Evolutionary conservation across 106 monocot genomes (phyloP).

Genomic region (Dendrobium huoshanense): DNA sequence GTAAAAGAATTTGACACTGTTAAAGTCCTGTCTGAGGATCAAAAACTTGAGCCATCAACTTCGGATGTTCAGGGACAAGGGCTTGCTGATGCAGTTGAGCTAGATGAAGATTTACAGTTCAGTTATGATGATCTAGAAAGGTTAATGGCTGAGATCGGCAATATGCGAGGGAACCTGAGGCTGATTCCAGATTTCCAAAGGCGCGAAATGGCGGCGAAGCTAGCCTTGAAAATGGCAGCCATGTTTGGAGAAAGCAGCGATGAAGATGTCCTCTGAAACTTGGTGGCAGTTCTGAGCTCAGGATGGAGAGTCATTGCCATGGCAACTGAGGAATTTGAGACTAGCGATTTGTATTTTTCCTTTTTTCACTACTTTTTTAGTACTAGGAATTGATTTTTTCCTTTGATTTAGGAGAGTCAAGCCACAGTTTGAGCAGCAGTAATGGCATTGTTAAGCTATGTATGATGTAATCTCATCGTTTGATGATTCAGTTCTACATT

Average conservation of each 20-base stretch:
- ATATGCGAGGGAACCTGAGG: slow-evolving; percentile 67
- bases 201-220: slow-evolving; percentile 84
- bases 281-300: not conserved
- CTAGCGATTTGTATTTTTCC: too few relatives aligned
- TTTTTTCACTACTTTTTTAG: too few relatives aligned
- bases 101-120: slow-evolving; percentile 23
- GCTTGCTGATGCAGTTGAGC: not conserved
- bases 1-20: not conserved
- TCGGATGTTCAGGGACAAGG: slow-evolving; percentile 14
- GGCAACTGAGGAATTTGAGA: too few relatives aligned
- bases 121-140: slow-evolving; percentile 67
- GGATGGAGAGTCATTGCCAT: too few relatives aligned
- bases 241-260: slow-evolving; percentile 80
- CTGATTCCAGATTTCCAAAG: slow-evolving; percentile 97
- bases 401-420: too few relatives aligned
- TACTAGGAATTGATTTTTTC: too few relatives aligned
- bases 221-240: slow-evolving; percentile 88
- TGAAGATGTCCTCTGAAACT: slow-evolving; percentile 37
- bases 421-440: too few relatives aligned
- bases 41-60: not conserved
- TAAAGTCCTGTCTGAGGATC: not conserved
- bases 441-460: too few relatives aligned
- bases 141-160: slow-evolving; percentile 80
- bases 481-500: too few relatives aligned
- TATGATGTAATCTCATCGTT: too few relatives aligned